Percentiles rank a stretch among this genome's conserved stretches.
Conservation (phyloP, 2,329 filamentous ascomycete species). For the Geoglossum cookeanum region DNA sequence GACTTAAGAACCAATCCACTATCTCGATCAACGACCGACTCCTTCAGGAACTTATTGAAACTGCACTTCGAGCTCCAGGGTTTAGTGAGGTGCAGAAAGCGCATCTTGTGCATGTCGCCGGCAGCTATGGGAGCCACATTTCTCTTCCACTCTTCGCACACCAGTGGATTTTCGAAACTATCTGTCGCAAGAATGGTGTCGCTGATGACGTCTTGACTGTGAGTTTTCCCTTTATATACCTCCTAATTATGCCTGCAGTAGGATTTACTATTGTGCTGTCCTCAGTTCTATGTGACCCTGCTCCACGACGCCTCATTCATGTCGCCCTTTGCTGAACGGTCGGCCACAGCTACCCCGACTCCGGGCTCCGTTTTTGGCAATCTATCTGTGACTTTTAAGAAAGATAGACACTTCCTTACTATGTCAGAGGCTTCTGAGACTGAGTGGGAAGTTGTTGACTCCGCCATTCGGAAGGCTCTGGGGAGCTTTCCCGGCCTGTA, state of each 20-base stretch:
- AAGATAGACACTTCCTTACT: neutral
- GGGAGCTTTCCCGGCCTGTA: neutral
- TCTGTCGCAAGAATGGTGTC: constrained; percentile 10
- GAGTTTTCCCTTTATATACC: neutral
- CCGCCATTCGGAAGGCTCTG: neutral
- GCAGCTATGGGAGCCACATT: neutral
- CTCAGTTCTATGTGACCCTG: neutral
- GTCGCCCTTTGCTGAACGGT: neutral
- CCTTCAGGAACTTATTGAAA: constrained; percentile 14
- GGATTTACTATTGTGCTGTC: neutral
- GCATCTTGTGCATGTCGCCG: neutral
- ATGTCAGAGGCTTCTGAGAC: neutral
- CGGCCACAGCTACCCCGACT: neutral
- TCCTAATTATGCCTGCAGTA: neutral
- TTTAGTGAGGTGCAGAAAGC: constrained; percentile 4
- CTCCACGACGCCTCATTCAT: neutral
- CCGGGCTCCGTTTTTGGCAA: neutral
- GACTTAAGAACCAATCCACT: constrained; percentile 23
- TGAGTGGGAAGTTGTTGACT: neutral
- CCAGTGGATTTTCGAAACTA: constrained; percentile 9
- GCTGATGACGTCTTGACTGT: constrained; percentile 11
- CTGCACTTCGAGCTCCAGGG: neutral
- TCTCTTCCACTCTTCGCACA: neutral
- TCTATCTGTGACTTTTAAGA: neutral
- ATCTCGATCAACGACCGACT: constrained; percentile 31